Evolutionary conservation across 805 yeast genomes (phyloP).

Genomic region (Martiniozyma abietophila): DNA sequence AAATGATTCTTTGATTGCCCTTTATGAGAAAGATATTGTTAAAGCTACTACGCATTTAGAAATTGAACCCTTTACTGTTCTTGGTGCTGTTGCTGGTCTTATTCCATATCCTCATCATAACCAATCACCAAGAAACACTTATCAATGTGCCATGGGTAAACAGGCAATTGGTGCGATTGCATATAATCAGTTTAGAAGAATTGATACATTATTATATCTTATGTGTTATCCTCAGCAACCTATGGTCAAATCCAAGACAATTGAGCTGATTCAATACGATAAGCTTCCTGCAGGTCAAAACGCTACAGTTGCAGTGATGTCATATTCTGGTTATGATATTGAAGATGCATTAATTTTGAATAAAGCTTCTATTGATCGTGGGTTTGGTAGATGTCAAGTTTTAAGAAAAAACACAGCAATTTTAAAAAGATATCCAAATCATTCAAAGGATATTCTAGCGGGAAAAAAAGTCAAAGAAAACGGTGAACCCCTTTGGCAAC

Average conservation of each 20-base stretch:
- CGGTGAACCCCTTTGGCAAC: conserved; percentile 78
- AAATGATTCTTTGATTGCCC: conserved; percentile 86
- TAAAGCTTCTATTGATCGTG: conserved; percentile 89
- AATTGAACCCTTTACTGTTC: conserved; percentile 87
- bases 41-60: conserved; percentile 76
- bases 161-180: conserved; percentile 99
- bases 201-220: conserved; percentile 84
- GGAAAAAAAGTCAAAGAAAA: conserved; percentile 86
- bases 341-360: conserved; percentile 96
- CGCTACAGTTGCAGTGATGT: conserved; percentile 98
- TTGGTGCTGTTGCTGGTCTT: conserved; percentile 89
- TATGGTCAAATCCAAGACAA: conserved; percentile 96
- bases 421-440: conserved; percentile 86
- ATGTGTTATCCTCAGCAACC: conserved; percentile 99
- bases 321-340: conserved; percentile 97
- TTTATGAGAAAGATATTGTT: conserved; percentile 63
- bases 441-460: conserved; percentile 81
- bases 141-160: conserved; percentile 96
- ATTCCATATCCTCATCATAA: conserved; percentile 91
- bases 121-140: conserved; percentile 87
- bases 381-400: conserved; percentile 96
- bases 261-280: conserved; percentile 90
- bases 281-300: conserved; percentile 98
- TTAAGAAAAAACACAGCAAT: conserved; percentile 85
- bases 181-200: conserved; percentile 90